Conservation (phyloP, 768 basidiomycete species). For the Pisolithus orientalis region DNA sequence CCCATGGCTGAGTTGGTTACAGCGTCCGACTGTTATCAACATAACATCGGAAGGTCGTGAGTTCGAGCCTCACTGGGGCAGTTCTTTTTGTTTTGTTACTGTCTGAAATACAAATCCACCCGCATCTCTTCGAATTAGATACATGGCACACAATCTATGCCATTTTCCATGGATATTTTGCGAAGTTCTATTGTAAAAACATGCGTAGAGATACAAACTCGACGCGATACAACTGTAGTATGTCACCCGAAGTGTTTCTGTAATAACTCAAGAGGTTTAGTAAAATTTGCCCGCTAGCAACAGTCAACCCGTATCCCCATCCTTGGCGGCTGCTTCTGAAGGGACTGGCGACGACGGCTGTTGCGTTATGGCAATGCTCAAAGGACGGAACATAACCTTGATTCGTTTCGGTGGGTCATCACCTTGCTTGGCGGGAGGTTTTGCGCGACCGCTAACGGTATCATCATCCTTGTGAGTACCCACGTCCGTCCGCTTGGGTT, state of each 20-base stretch:
- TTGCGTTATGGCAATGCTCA: conserved; percentile 22
- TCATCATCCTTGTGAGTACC: conserved; percentile 39
- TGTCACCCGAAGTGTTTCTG: not conserved
- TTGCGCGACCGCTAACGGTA: conserved; percentile 13
- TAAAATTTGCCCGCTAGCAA: not conserved
- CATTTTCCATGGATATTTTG: not conserved
- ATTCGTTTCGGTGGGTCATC: conserved; percentile 59
- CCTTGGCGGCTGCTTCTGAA: conserved; percentile 64
- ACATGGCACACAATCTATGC: not conserved
- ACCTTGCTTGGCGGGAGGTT: conserved; percentile 22
- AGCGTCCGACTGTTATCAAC: conserved; percentile 42
- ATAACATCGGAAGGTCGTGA: conserved; percentile 43
- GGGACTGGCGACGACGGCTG: conserved; percentile 36
- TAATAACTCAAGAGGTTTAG: not conserved
- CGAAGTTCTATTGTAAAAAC: not conserved
- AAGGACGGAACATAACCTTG: conserved; percentile 60
- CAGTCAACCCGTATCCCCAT: conserved; percentile 64
- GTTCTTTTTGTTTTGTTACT: conserved; percentile 11
- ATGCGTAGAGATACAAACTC: not conserved
- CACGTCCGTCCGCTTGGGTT: conserved; percentile 49
- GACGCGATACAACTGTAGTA: not conserved
- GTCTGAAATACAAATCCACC: not conserved
- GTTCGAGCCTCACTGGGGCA: conserved; percentile 51
- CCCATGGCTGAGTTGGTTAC: conserved; percentile 50
- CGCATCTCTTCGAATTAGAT: not conserved